Conservation (phyloP, 176 grass and related monocot species). For the Microstegium vimineum region DNA sequence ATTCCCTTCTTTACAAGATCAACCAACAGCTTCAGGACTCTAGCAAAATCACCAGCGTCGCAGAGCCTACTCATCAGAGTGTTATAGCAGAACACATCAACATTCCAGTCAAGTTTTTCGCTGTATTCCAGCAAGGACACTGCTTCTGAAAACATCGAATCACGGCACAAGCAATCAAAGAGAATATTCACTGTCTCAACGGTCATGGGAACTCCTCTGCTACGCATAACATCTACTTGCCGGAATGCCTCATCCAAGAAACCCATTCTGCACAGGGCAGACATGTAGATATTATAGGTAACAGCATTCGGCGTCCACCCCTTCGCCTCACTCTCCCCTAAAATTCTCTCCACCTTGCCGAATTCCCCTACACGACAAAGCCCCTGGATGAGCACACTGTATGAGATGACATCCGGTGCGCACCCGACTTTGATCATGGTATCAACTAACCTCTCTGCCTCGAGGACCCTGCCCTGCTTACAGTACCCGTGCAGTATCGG, state of each 20-base stretch:
- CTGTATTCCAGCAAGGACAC: constrained; percentile 51
- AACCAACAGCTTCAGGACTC: constrained; percentile 57
- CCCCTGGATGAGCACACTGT: constrained; percentile 61
- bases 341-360: constrained; percentile 43
- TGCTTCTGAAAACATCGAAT: constrained; percentile 46
- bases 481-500: constrained; percentile 54
- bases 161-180: constrained; percentile 63
- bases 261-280: constrained; percentile 53
- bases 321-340: constrained; percentile 43
- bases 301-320: constrained; percentile 64
- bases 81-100: constrained; percentile 65
- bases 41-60: constrained; percentile 40
- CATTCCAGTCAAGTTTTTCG: constrained; percentile 45
- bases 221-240: constrained; percentile 42
- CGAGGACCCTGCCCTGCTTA: constrained; percentile 36
- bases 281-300: constrained; percentile 77
- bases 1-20: constrained; percentile 73
- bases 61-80: constrained; percentile 71
- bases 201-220: constrained; percentile 37
- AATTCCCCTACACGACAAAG: constrained; percentile 51
- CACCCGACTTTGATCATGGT: constrained; percentile 27
- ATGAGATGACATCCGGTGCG: constrained; percentile 61
- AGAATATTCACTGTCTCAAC: constrained; percentile 54
- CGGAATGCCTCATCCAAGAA: constrained; percentile 47
- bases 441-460: constrained; percentile 50